Base-by-base conservation (phyloP, 2,329 filamentous ascomycete genomes). In the Chlorencoelia australis region DNA sequence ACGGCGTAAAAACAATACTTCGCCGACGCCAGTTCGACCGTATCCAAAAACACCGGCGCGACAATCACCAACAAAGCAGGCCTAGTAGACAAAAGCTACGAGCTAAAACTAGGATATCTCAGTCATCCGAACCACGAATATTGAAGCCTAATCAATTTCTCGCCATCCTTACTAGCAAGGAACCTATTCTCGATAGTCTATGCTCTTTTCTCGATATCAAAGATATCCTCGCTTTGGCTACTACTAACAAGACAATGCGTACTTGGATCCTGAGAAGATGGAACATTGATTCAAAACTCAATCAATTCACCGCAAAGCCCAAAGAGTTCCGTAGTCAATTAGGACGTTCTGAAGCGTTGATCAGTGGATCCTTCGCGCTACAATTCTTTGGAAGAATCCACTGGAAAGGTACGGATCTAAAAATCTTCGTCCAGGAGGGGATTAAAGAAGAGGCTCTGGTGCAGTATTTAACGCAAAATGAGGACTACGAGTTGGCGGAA, bases 291-390 rank as follows among this genome's bases (percentile, higher is more conserved):
- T 11, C 9, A 6, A 22, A 19, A 7, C 22, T 35, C 16, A 20
- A 11, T 3, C 32, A 18, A 9, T 35, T 35, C 15, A 17, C 28
- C 11, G 8, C 18, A 8, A 9, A 27, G 11, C 32, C 32, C 8
- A n/a, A 13, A 9, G 11, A 4, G 9, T 33, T 42, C 7, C 22
- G 40, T 3, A 36, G 36, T 5, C 10, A 26, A 7, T 9, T 42
- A 7, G 33, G 21, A 8, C n/a, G 17, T 7, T 14, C 30, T 14
- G 14, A 36, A 11, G 37, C 37, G 2, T 9, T 42, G 3, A 36
- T 42, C n/a, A 38, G 36, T 15, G 37, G 40, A 30, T 33, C 32
- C 20, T 40, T 42, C 20, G 36, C 37, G 4, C 18, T 42, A 17
- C 40, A 42, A 22, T 42, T 39, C 15, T 36, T 42, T 13, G 40